Evolutionary conservation across 106 monocot species (phyloP).

Genomic region (Acorus calamus): DNA sequence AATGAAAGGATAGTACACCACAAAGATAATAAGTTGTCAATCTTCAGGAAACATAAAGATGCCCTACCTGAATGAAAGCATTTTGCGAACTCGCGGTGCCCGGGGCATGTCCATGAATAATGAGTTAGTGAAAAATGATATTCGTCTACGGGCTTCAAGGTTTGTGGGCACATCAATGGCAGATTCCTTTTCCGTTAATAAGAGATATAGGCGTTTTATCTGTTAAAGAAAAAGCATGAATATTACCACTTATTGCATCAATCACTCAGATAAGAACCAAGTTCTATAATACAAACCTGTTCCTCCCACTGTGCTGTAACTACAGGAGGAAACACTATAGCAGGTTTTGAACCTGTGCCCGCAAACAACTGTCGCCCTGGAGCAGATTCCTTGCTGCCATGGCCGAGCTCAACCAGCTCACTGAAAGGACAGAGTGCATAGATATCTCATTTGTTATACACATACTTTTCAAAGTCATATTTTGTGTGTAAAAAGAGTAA

Average conservation of each 20-base stretch:
- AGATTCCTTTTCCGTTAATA: slow-evolving; percentile 94
- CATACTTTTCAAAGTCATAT: too few species aligned
- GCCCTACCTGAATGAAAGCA: slow-evolving; percentile 90
- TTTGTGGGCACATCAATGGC: slow-evolving; percentile 93
- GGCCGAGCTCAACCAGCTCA: slow-evolving; percentile 91
- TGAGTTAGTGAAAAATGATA: slow-evolving; percentile 95
- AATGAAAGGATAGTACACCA: too few species aligned
- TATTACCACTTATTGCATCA: too few species aligned
- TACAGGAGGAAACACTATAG: slow-evolving; percentile 69
- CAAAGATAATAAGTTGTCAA: neutral
- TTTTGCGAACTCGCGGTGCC: slow-evolving; percentile 90
- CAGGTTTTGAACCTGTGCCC: slow-evolving; percentile 79
- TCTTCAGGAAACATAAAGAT: neutral
- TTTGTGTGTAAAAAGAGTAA: neutral
- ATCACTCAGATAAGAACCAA: neutral
- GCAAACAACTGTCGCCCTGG: slow-evolving; percentile 95
- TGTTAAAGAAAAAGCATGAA: too few species aligned
- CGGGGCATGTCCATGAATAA: slow-evolving; percentile 98
- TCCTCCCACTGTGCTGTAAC: slow-evolving; percentile 97
- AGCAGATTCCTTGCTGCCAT: slow-evolving; percentile 82
- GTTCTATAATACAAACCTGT: slow-evolving; percentile 34
- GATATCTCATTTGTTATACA: too few species aligned
- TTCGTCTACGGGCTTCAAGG: slow-evolving; percentile 87
- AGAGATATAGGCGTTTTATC: slow-evolving; percentile 84
- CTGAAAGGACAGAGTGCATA: slow-evolving; percentile 17